Evolutionary conservation across 164 flowering plant species (phyloP).

Genomic region (Cinnamomum chago): DNA sequence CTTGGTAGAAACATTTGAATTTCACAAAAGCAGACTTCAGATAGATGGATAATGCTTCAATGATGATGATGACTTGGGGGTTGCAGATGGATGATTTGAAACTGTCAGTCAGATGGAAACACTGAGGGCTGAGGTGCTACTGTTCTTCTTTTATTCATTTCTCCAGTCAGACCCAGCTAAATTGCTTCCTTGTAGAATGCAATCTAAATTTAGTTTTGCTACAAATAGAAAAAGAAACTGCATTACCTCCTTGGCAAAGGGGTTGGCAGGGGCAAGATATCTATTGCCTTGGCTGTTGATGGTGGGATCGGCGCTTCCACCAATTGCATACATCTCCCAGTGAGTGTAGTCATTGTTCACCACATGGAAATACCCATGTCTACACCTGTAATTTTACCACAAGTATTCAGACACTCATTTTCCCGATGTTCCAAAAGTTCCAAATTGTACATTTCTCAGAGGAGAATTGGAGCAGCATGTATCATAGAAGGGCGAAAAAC

Average conservation of each 20-base stretch:
- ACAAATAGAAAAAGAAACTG: neutral
- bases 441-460: neutral
- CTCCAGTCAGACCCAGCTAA: neutral
- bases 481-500: neutral
- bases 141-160: no score
- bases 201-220: neutral
- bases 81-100: no score
- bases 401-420: neutral
- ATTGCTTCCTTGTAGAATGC: neutral
- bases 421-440: neutral
- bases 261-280: constrained; percentile 66
- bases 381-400: constrained; percentile 43
- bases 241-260: constrained; percentile 72
- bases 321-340: constrained; percentile 98
- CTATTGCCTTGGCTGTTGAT: constrained; percentile 93
- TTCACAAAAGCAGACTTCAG: neutral
- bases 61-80: no score
- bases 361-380: constrained; percentile 92
- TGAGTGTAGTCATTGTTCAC: constrained; percentile 97
- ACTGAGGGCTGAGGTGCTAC: neutral
- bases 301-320: constrained; percentile 89
- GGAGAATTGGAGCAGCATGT: neutral
- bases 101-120: no score
- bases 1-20: neutral
- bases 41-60: no score